Conservation (phyloP, 495 filamentous ascomycete genomes). For the Tuber borchii region DNA sequence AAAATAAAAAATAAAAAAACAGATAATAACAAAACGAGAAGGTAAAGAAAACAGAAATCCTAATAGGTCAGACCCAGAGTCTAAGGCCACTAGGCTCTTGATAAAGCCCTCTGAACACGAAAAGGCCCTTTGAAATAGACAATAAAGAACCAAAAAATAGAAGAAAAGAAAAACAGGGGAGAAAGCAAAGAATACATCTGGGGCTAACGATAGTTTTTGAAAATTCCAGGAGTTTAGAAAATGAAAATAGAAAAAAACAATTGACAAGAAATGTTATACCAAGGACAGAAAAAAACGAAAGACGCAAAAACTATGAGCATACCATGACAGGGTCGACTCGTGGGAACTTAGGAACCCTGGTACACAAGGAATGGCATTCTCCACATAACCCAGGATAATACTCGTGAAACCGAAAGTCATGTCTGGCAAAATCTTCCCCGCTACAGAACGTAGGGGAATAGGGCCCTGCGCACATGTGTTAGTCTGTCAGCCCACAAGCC, state of each 20-base stretch:
- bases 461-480: slow-evolving; percentile 46
- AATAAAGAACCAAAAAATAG: background rate
- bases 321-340: background rate
- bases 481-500: slow-evolving; percentile 20
- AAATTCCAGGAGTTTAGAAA: background rate
- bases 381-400: slow-evolving; percentile 5
- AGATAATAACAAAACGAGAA: background rate
- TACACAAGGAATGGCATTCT: slow-evolving; percentile 2
- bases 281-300: background rate
- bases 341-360: background rate
- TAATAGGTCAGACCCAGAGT: background rate
- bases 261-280: background rate
- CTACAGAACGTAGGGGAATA: slow-evolving; percentile 53
- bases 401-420: background rate
- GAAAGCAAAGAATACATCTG: background rate
- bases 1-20: background rate
- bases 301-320: background rate
- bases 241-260: background rate
- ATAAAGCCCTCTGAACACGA: background rate
- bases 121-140: background rate
- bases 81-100: background rate
- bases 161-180: background rate
- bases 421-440: background rate
- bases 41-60: background rate
- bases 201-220: background rate